Base-by-base conservation (phyloP, 495 filamentous ascomycete species). In the Xylaria curta region DNA sequence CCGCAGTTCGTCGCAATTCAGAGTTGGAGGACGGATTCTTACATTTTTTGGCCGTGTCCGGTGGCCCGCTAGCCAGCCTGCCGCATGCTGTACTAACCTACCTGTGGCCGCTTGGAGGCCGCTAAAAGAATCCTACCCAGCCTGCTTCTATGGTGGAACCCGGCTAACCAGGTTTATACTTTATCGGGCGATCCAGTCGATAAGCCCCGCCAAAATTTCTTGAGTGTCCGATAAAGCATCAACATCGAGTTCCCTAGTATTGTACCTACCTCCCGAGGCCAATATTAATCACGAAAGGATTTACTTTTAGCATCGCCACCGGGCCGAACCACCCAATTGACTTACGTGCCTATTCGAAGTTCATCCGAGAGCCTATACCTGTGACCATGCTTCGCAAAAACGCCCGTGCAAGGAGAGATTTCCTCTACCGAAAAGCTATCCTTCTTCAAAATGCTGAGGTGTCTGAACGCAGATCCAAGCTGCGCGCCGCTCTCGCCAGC, bases 371-470 rank as follows among this genome's bases (percentile, higher is more conserved):
- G 17, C n/a, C 33, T 40, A 21, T 33, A 10, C 33, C 19, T 19
- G 24, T 21, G 17, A 13, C 19, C 31, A 71, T 71, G 69, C 49
- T 71, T 60, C 84, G 87, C 76, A 89, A 88, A 87, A 92, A 95
- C 90, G 90, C 91, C 74, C 91, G 94, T 71, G 90, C 95, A 82
- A 89, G 96, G 75, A 88, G 95, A 58, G 96, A 99, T 77, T 99
- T 98, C 82, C 92, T 99, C 76, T 97, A 98, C 80, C 92, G 96
- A 54, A 85, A 74, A 44, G 74, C 78, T 47, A 73, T 85, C 12
- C 75, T 93, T 24, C 91, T 99, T 60, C 92, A 92, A 71, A 92
- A 97, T 85, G 96, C 96, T 69, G 95, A 97, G 75, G 94, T 97
- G 58, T 90, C 92, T 66, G 92, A 97, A 81, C 97, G 97, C 81